phyloP scores from a whole-genome alignment of 2,329 filamentous ascomycete genomes.

The Ceratocystis diversiconidia region DNA sequence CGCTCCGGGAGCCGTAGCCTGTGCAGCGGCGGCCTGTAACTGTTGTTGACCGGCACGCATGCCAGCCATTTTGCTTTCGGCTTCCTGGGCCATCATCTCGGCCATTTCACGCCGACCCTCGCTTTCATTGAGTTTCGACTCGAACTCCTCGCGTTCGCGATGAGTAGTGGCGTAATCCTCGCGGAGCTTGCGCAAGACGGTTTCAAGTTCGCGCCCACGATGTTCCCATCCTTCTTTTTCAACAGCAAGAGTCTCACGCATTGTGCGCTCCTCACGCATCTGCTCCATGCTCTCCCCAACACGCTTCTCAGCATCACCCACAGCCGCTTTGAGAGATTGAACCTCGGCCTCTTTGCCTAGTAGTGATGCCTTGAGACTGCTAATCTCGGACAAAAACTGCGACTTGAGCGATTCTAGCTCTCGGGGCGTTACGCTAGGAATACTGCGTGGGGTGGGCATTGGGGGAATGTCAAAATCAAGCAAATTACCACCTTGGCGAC shows the following conservation, averaged over 20 bases:
- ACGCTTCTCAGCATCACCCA: conserved; percentile 80
- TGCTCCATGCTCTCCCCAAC: conserved; percentile 76
- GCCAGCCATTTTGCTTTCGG: conserved; percentile 59
- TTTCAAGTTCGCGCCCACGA: conserved; percentile 73
- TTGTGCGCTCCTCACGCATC: conserved; percentile 59
- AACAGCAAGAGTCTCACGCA: conserved; percentile 55
- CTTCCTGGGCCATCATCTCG: conserved; percentile 62
- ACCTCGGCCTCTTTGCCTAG: conserved; percentile 90
- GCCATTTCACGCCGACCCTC: conserved; percentile 61
- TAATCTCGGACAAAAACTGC: conserved; percentile 79
- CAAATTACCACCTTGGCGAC: conserved; percentile 49
- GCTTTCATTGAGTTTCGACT: conserved; percentile 59
- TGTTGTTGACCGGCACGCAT: conserved; percentile 47
- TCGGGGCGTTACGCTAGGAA: conserved; percentile 79
- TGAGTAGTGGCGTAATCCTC: conserved; percentile 67
- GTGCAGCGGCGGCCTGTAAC: conserved; percentile 27
- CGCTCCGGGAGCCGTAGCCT: conserved; percentile 14
- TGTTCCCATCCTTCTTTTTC: conserved; percentile 76
- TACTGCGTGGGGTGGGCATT: conserved; percentile 76
- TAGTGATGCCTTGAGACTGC: conserved; percentile 79
- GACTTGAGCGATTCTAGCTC: conserved; percentile 91
- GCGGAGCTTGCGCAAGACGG: conserved; percentile 62
- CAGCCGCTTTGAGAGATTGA: conserved; percentile 68
- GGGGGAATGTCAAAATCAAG: conserved; percentile 77
- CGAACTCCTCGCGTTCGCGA: conserved; percentile 66